Evolutionary conservation across 2,329 filamentous ascomycete species (phyloP).

Genomic region (Phialophora tarda): DNA sequence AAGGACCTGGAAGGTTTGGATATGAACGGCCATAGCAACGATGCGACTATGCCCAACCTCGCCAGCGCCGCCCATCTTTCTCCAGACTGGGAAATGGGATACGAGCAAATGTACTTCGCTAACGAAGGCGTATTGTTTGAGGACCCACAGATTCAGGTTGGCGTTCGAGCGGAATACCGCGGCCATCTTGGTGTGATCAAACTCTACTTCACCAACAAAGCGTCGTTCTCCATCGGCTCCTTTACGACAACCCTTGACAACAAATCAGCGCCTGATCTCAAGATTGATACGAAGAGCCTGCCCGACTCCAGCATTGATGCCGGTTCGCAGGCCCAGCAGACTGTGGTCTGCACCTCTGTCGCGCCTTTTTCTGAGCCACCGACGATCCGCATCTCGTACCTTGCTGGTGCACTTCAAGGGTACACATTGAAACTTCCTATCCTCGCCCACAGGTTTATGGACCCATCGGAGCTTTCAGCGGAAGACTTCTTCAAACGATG

Average conservation of each 20-base stretch:
- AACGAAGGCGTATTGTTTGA: slow-evolving; percentile 91
- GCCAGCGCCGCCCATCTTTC: slow-evolving; percentile 91
- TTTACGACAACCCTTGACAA: slow-evolving; percentile 95
- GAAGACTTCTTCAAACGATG: slow-evolving; percentile 99
- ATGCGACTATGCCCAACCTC: slow-evolving; percentile 74
- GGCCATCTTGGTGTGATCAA: slow-evolving; percentile 96
- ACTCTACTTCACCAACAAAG: slow-evolving; percentile 95
- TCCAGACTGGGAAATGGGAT: slow-evolving; percentile 92
- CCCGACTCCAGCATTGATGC: slow-evolving; percentile 80
- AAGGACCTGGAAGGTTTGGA: slow-evolving; percentile 83
- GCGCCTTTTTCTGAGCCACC: slow-evolving; percentile 81
- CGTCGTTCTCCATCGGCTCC: slow-evolving; percentile 79
- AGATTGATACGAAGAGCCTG: slow-evolving; percentile 84
- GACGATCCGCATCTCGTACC: slow-evolving; percentile 90
- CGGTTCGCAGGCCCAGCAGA: slow-evolving; percentile 83
- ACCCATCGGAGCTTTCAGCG: slow-evolving; percentile 78
- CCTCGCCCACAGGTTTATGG: slow-evolving; percentile 94
- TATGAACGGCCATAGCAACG: slow-evolving; percentile 63
- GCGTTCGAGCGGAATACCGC: slow-evolving; percentile 90
- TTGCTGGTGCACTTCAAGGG: slow-evolving; percentile 90
- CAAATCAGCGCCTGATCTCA: slow-evolving; percentile 67
- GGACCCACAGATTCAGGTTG: slow-evolving; percentile 91
- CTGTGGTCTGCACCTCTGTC: slow-evolving; percentile 90
- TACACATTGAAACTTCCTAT: slow-evolving; percentile 90
- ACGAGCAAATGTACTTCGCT: slow-evolving; percentile 77